A percentile compares a stretch with the other conserved stretches of the same genome.
phyloP scores from a whole-genome alignment of 306 rosid species.

The Cucurbita ficifolia region DNA sequence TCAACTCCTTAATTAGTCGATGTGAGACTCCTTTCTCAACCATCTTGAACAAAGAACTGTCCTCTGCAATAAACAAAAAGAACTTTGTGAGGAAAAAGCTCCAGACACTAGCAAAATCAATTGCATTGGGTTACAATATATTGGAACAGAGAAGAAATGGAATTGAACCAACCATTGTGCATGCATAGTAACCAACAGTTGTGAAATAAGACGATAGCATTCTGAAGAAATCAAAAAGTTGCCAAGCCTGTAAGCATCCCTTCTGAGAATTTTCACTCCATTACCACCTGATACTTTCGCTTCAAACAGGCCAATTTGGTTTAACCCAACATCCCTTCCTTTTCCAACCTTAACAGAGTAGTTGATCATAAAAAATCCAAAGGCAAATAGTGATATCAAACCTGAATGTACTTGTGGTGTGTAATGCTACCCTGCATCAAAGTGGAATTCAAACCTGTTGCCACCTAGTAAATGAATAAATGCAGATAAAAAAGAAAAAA shows the following conservation, averaged over 20 bases:
- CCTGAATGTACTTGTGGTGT: conserved; percentile 97
- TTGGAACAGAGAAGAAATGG: not conserved
- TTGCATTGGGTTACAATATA: not conserved
- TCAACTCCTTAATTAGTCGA: no score
- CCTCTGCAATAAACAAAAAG: conserved; percentile 50
- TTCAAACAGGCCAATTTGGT: conserved; percentile 98
- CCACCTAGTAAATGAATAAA: not conserved
- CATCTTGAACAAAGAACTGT: conserved; percentile 30
- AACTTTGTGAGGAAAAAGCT: not conserved
- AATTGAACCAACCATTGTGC: conserved; percentile 62
- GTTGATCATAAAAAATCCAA: conserved; percentile 12
- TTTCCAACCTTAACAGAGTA: conserved; percentile 73
- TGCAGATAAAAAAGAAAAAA: not conserved
- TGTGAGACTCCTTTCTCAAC: no score
- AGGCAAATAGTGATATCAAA: conserved; percentile 17
- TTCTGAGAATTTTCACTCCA: conserved; percentile 95
- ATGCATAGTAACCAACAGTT: conserved; percentile 87
- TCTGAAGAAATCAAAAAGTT: conserved; percentile 89
- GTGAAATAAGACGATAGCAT: conserved; percentile 93
- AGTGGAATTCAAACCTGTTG: conserved; percentile 90
- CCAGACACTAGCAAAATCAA: not conserved
- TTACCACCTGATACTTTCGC: conserved; percentile 99
- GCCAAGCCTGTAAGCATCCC: conserved; percentile 85
- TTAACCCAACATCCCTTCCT: conserved; percentile 97
- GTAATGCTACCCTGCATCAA: conserved; percentile 90